These are phyloP conservation scores for Fraxinus excelsior DNA, from an alignment of 257 asterid species.

Conservation along the genomic window DNA sequence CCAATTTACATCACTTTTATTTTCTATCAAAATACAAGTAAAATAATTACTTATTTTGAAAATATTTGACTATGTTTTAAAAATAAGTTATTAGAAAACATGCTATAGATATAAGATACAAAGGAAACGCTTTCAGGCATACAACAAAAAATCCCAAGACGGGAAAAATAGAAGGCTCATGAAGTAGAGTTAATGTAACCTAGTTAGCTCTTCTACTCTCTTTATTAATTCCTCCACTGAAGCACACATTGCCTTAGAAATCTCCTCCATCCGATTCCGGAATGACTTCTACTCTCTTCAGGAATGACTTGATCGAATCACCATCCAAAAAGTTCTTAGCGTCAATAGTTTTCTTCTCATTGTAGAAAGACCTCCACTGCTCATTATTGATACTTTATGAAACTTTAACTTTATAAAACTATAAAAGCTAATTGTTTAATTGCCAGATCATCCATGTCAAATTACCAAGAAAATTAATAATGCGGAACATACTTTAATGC, in stretches of 20 bases:
- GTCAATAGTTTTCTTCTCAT: conserved; percentile 79
- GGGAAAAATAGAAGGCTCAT: neutral
- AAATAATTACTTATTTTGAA: no score
- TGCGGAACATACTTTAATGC: no score
- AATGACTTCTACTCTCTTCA: no score
- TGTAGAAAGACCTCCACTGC: conserved; percentile 94
- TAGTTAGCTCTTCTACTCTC: conserved; percentile 93
- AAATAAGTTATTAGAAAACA: neutral
- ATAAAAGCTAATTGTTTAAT: no score
- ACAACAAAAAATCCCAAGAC: neutral
- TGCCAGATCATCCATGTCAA: conserved; percentile 42
- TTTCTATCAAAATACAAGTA: no score
- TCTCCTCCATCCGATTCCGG: no score
- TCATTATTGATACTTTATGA: no score
- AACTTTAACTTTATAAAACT: no score
- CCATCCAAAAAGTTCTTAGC: conserved; percentile 89
- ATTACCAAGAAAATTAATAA: no score
- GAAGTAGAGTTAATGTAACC: conserved; percentile 58
- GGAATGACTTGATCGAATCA: no score
- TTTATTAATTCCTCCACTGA: conserved; percentile 91
- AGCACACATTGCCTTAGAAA: conserved; percentile 65
- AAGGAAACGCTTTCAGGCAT: neutral
- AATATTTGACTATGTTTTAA: no score
- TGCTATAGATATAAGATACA: neutral
- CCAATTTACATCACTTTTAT: no score